These are phyloP conservation scores for Colletotrichum sansevieriae DNA, from an alignment of 2,329 filamentous ascomycete species.

Conservation along the genomic window DNA sequence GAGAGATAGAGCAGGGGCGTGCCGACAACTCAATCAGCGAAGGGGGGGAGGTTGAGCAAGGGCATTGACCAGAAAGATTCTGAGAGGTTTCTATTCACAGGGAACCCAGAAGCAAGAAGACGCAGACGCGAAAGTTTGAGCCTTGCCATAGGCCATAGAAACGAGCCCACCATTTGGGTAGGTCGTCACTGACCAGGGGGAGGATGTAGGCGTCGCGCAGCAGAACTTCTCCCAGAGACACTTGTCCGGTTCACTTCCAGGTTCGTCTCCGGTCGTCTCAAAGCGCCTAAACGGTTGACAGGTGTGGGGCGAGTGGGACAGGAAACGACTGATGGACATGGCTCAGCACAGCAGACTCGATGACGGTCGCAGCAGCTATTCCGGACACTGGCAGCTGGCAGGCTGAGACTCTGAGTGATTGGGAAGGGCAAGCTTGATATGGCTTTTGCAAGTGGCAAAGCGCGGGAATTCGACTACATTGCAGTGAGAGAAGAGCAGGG, in stretches of 20 bases:
- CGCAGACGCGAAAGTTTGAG: background rate
- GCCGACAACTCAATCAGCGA: constrained; percentile 27
- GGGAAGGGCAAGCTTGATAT: background rate
- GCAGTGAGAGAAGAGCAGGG: constrained; percentile 5
- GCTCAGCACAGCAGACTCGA: constrained; percentile 33
- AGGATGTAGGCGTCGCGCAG: background rate
- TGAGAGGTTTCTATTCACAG: constrained; percentile 28
- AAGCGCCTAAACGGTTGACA: constrained; percentile 37
- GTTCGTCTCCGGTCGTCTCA: constrained; percentile 17
- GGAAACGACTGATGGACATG: constrained; percentile 23
- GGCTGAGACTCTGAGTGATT: background rate
- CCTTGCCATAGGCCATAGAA: too few species aligned
- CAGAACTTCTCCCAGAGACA: constrained; percentile 16
- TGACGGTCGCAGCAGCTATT: constrained; percentile 2
- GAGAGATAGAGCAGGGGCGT: constrained; percentile 13
- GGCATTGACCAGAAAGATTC: constrained; percentile 16
- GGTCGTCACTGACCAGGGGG: background rate
- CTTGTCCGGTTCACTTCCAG: background rate
- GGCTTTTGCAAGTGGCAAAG: constrained; percentile 25
- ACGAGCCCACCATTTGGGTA: background rate
- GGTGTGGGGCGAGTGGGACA: constrained; percentile 28
- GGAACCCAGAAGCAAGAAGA: constrained; percentile 12
- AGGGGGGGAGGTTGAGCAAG: constrained; percentile 13
- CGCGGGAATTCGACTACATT: constrained; percentile 16
- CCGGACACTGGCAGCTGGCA: constrained; percentile 12